These are phyloP conservation scores for Ogataea ganodermae DNA, from an alignment of 805 yeast species.

Conservation along the genomic window DNA sequence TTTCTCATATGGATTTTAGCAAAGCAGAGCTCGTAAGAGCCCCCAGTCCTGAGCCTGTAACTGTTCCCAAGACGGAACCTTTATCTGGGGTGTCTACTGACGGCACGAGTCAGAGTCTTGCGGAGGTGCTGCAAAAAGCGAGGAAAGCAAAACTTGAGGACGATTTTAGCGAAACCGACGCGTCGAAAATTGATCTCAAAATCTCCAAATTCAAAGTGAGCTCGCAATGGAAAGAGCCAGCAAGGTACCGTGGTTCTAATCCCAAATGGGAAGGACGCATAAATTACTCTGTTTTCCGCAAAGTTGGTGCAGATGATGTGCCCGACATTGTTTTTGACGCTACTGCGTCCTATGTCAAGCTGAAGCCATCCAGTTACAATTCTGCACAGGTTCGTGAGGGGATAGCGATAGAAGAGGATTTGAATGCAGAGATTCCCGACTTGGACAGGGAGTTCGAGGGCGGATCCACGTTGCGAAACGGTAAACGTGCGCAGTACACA, in stretches of 20 bases:
- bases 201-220: slow-evolving; percentile 14
- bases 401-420: slow-evolving; percentile 9
- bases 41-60: background rate
- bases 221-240: slow-evolving; percentile 3
- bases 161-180: slow-evolving; percentile 1
- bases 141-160: slow-evolving; percentile 11
- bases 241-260: slow-evolving; percentile 11
- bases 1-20: background rate
- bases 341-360: slow-evolving; percentile 15
- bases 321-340: slow-evolving; percentile 24
- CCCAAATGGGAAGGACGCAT: slow-evolving; percentile 18
- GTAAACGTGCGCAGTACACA: slow-evolving; percentile 8
- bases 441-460: slow-evolving; percentile 21
- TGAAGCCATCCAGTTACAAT: slow-evolving; percentile 18
- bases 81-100: background rate
- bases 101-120: background rate
- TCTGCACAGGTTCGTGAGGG: slow-evolving; percentile 17
- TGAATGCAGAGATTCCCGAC: slow-evolving; percentile 16
- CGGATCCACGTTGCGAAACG: background rate
- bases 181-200: slow-evolving; percentile 4
- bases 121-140: slow-evolving; percentile 13
- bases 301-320: slow-evolving; percentile 6
- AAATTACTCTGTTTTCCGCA: slow-evolving; percentile 21
- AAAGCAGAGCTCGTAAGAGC: background rate
- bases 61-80: background rate